phyloP scores from a whole-genome alignment of 164 flowering plant species.

The Santalum album region DNA sequence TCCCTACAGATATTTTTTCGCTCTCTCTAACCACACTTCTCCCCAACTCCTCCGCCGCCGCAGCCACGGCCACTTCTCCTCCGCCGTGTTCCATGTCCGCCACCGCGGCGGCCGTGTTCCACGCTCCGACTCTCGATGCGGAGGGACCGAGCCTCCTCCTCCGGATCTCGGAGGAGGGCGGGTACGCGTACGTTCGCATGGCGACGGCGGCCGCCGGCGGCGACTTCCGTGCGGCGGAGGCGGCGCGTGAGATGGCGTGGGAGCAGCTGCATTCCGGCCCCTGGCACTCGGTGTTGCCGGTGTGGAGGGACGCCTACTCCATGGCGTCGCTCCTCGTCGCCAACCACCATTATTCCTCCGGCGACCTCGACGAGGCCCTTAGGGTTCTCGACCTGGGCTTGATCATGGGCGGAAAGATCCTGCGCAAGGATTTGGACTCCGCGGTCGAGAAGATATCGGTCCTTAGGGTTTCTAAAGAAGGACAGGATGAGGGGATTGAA shows the following conservation, averaged over 20 bases:
- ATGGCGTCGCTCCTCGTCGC: conserved; percentile 85
- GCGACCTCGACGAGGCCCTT: conserved; percentile 56
- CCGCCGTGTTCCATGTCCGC: conserved; percentile 11
- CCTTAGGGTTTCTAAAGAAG: conserved; percentile 11
- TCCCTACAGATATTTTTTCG: too few relatives aligned
- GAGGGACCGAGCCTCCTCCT: conserved; percentile 43
- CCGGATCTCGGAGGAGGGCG: conserved; percentile 58
- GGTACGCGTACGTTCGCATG: conserved; percentile 67
- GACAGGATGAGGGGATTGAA: not conserved
- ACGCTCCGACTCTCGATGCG: conserved; percentile 48
- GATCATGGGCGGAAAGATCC: conserved; percentile 78
- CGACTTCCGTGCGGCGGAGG: conserved; percentile 76
- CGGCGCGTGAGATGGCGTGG: conserved; percentile 93
- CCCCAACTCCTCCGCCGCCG: too few relatives aligned
- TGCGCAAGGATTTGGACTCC: conserved; percentile 49
- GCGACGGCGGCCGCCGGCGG: conserved; percentile 48
- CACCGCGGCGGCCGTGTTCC: conserved; percentile 9
- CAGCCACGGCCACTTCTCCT: conserved; percentile 1
- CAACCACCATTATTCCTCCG: conserved; percentile 23
- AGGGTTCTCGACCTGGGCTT: conserved; percentile 77
- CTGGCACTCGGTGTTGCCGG: conserved; percentile 81
- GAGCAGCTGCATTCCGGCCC: conserved; percentile 98
- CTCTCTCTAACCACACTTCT: too few relatives aligned
- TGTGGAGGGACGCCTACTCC: conserved; percentile 92
- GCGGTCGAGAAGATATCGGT: conserved; percentile 27